Evolutionary conservation across 2,329 filamentous ascomycete genomes (phyloP).

Genomic region (Trichophyton benhamiae): DNA sequence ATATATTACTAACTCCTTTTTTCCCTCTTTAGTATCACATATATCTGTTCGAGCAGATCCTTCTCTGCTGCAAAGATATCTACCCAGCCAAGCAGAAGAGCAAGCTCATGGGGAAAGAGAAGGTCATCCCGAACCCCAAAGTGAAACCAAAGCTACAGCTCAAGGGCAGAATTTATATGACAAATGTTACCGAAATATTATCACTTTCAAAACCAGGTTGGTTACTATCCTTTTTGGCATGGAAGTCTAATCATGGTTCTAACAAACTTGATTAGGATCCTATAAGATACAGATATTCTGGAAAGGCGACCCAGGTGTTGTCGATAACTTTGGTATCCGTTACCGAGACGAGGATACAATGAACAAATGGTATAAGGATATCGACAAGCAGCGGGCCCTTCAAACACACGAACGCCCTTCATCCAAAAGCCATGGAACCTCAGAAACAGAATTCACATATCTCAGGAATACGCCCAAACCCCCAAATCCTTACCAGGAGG

Average conservation of each 20-base stretch:
- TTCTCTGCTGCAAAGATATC: slow-evolving; percentile 93
- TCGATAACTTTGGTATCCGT: slow-evolving; percentile 92
- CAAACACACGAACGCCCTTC: slow-evolving; percentile 40
- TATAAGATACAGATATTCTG: slow-evolving; percentile 97
- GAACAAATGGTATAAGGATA: slow-evolving; percentile 77
- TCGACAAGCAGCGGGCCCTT: slow-evolving; percentile 59
- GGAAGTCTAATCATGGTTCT: neutral
- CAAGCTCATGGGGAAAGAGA: slow-evolving; percentile 55
- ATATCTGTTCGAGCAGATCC: slow-evolving; percentile 88
- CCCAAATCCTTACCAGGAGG: slow-evolving; percentile 68
- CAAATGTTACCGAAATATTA: slow-evolving; percentile 91
- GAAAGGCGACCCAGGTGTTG: slow-evolving; percentile 78
- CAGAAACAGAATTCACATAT: slow-evolving; percentile 66
- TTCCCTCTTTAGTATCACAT: slow-evolving; percentile 64
- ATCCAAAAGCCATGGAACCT: slow-evolving; percentile 44
- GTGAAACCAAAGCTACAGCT: slow-evolving; percentile 71
- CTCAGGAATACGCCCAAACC: slow-evolving; percentile 57
- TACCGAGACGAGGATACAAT: slow-evolving; percentile 85
- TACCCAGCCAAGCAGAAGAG: slow-evolving; percentile 69
- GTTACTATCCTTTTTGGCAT: slow-evolving; percentile 17
- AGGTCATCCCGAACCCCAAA: slow-evolving; percentile 54
- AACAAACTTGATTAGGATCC: slow-evolving; percentile 46
- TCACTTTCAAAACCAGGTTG: slow-evolving; percentile 76
- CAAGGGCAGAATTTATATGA: slow-evolving; percentile 97
- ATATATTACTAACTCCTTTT: slow-evolving; percentile 1